A percentile compares a stretch with the other conserved stretches of the same genome.
Evolutionary conservation across 2,329 filamentous ascomycete genomes (phyloP).

Genomic region (Colletotrichum sp.): DNA sequence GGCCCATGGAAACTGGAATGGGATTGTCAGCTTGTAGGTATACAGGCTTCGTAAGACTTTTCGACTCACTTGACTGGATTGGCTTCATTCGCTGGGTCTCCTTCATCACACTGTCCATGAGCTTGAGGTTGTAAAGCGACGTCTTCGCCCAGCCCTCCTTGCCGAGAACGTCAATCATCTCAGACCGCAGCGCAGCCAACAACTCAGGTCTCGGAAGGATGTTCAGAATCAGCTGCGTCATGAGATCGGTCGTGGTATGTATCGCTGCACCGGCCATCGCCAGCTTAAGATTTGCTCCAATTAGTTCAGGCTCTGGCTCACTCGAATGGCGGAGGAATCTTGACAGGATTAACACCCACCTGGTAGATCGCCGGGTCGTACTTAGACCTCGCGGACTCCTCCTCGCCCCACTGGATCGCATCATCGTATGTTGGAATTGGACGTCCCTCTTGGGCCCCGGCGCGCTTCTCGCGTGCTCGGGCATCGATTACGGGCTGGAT

Average conservation of each 20-base stretch:
- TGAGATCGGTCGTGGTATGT: not conserved
- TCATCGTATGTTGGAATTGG: not conserved
- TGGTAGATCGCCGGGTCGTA: not conserved
- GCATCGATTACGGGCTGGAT: not conserved
- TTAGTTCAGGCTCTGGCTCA: not conserved
- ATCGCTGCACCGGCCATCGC: not conserved
- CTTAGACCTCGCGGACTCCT: not conserved
- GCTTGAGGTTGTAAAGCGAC: not conserved
- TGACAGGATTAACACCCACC: not conserved
- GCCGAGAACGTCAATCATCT: not conserved
- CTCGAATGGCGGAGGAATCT: not conserved
- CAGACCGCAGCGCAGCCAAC: not conserved
- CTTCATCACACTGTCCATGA: not conserved
- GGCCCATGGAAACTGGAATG: not conserved
- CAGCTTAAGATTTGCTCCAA: not conserved
- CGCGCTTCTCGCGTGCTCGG: not conserved
- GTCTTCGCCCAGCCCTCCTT: not conserved
- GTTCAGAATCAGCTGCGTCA: not conserved
- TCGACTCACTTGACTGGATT: not conserved
- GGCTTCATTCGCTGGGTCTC: not conserved
- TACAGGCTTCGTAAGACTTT: not conserved
- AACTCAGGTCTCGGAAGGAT: not conserved
- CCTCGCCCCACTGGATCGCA: not conserved
- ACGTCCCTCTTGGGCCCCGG: not conserved
- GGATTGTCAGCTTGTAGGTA: rapidly evolving